phyloP scores from a whole-genome alignment of 2,329 filamentous ascomycete genomes.

The Zymoseptoria tritici region DNA sequence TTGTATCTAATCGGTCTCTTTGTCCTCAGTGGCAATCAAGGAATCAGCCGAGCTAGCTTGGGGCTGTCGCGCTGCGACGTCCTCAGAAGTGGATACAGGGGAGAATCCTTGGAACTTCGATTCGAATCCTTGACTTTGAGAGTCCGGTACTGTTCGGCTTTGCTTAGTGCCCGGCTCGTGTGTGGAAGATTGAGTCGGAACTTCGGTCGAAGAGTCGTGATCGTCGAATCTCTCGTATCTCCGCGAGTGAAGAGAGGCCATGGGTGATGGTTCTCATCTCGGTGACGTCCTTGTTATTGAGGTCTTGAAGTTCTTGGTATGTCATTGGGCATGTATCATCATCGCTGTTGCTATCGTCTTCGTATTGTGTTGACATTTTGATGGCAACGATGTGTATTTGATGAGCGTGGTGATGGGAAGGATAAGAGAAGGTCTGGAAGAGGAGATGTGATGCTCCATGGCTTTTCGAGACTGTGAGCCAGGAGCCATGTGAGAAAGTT shows the following conservation, averaged over 20 bases:
- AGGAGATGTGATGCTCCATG: too few relatives aligned
- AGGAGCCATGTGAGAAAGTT: too few relatives aligned
- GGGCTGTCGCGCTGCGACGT: neutral
- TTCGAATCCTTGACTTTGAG: conserved; percentile 12
- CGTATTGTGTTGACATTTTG: too few relatives aligned
- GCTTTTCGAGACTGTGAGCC: too few relatives aligned
- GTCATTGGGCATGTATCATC: too few relatives aligned
- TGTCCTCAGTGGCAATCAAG: neutral
- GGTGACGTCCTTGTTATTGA: too few relatives aligned
- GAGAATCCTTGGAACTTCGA: conserved; percentile 11
- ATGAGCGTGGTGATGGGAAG: too few relatives aligned
- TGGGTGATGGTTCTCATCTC: too few relatives aligned
- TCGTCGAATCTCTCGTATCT: conserved; percentile 15
- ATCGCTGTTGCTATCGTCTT: too few relatives aligned
- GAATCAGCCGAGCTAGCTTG: neutral
- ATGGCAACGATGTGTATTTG: too few relatives aligned
- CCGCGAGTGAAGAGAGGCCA: conserved; percentile 11
- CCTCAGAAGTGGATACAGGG: neutral
- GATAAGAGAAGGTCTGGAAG: too few relatives aligned
- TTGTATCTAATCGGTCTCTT: neutral
- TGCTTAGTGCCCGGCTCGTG: conserved; percentile 2
- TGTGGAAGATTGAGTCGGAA: conserved; percentile 6
- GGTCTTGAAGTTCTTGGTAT: conserved; percentile 3
- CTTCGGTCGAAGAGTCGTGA: neutral
- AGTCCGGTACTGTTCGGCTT: conserved; percentile 16